Conservation (phyloP, 352 stramenopile species). For the Aphanomyces invadans region DNA sequence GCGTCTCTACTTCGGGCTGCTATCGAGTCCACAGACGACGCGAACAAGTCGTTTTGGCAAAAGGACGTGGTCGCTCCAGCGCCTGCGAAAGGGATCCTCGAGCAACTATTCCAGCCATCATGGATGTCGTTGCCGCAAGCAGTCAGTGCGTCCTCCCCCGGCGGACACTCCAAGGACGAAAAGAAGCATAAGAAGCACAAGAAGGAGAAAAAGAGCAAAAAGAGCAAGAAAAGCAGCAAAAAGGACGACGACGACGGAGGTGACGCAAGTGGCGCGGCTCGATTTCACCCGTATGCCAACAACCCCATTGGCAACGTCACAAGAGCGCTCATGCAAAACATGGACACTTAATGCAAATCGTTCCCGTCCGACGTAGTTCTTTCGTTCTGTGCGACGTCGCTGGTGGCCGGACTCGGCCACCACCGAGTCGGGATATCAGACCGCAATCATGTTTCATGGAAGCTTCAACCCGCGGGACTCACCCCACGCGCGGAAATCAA, state of each 20-base stretch:
- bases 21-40: slow-evolving; percentile 8
- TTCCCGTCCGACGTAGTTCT: too few species aligned
- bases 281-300: slow-evolving; percentile 13
- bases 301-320: slow-evolving; percentile 19
- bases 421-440: too few species aligned
- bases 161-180: neutral
- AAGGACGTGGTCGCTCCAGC: neutral
- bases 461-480: too few species aligned
- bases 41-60: slow-evolving; percentile 14
- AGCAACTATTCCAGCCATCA: slow-evolving; percentile 13
- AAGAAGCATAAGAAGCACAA: slow-evolving; percentile 23
- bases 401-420: too few species aligned
- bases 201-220: slow-evolving; percentile 23
- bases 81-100: slow-evolving; percentile 5
- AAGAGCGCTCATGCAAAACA: slow-evolving; percentile 2
- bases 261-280: neutral
- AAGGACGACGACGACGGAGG: slow-evolving; percentile 5
- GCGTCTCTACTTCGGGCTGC: neutral
- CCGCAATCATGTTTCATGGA: too few species aligned
- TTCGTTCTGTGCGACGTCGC: too few species aligned
- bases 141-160: neutral
- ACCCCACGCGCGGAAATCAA: too few species aligned
- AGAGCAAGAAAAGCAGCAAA: slow-evolving; percentile 16
- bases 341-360: slow-evolving; percentile 9
- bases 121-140: slow-evolving; percentile 12